Evolutionary conservation across 2,329 filamentous ascomycete species (phyloP).

Genomic region (Phialophora verrucosa): DNA sequence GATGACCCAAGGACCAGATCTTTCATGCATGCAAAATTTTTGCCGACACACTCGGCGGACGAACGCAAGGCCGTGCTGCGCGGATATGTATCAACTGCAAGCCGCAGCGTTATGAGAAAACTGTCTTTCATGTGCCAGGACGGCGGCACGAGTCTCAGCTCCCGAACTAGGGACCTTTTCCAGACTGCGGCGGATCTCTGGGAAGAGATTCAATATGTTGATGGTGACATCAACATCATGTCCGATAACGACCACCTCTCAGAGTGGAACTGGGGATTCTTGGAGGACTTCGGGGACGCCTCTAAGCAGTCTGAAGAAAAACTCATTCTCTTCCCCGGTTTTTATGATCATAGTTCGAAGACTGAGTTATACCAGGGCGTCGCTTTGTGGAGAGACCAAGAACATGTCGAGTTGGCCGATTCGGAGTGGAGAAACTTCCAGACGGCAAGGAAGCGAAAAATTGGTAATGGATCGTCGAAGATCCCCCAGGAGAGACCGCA

Average conservation of each 20-base stretch:
- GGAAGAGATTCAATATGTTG: background rate
- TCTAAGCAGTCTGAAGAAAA: background rate
- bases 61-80: background rate
- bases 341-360: background rate
- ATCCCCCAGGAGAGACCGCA: background rate
- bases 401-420: background rate
- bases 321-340: background rate
- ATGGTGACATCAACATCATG: background rate
- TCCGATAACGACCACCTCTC: background rate
- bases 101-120: background rate
- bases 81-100: background rate
- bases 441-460: background rate
- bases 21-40: background rate
- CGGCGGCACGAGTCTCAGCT: background rate
- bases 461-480: background rate
- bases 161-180: background rate
- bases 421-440: background rate
- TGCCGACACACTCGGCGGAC: background rate
- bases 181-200: background rate
- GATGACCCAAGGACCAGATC: background rate
- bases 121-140: conserved; percentile 1
- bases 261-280: background rate
- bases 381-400: conserved; percentile 1
- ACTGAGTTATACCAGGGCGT: background rate
- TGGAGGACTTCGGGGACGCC: background rate